These are phyloP conservation scores for Irineochytrium annulatum DNA, from an alignment of 192 early-diverging fungal genomes.

Conservation along the genomic window DNA sequence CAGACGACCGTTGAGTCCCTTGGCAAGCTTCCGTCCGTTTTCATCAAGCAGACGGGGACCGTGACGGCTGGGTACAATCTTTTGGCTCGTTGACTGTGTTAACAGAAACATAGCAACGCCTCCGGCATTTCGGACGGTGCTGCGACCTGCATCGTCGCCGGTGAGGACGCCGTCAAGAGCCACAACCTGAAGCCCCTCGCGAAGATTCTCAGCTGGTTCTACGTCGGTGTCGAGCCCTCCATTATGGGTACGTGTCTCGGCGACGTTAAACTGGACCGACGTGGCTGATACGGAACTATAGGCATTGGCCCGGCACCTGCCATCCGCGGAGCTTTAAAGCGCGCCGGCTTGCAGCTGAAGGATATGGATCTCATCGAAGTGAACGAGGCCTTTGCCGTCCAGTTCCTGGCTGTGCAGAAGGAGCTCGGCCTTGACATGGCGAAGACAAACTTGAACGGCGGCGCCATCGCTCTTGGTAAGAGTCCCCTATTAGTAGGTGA, in stretches of 20 bases:
- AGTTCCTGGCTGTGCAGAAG: conserved; percentile 84
- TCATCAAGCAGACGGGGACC: conserved; percentile 79
- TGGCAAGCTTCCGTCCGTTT: conserved; percentile 76
- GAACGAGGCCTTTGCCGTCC: conserved; percentile 98
- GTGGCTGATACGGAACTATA: background rate
- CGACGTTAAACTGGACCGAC: background rate
- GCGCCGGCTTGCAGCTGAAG: conserved; percentile 68
- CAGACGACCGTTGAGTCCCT: conserved; percentile 75
- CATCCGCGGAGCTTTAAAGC: conserved; percentile 77
- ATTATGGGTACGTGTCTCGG: conserved; percentile 71
- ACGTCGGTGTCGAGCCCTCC: conserved; percentile 83
- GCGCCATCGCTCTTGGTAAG: conserved; percentile 82
- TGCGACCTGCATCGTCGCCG: conserved; percentile 77
- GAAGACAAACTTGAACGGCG: conserved; percentile 84
- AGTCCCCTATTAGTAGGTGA: background rate
- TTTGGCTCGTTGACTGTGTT: conserved; percentile 6
- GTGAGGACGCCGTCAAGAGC: conserved; percentile 77
- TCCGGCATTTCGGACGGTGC: conserved; percentile 96
- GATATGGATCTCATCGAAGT: conserved; percentile 93
- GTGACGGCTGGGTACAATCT: conserved; percentile 75
- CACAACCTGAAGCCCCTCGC: conserved; percentile 80
- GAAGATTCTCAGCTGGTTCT: conserved; percentile 78
- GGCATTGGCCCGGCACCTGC: conserved; percentile 89
- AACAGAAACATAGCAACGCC: conserved; percentile 57
- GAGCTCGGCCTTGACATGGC: conserved; percentile 76